phyloP scores from a whole-genome alignment of 2,329 filamentous ascomycete species.

The Chalaropsis thielavioides region DNA sequence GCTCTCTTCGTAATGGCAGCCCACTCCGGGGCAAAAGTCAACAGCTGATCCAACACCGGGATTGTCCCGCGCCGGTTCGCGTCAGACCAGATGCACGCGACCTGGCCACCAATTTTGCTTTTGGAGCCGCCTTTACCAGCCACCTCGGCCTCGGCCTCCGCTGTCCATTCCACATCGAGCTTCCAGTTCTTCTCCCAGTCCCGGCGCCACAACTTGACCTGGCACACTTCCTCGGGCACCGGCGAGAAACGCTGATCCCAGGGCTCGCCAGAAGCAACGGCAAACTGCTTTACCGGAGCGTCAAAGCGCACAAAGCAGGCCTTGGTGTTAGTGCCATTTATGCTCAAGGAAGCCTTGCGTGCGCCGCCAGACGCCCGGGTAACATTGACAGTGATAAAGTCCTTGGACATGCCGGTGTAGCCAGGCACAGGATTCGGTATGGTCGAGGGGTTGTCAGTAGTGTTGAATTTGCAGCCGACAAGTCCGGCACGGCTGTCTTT shows the following conservation, averaged over 20 bases:
- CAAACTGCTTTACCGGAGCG: conserved; percentile 48
- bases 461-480: conserved; percentile 52
- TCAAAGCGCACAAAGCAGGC: conserved; percentile 63
- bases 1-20: conserved; percentile 57
- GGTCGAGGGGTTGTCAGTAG: conserved; percentile 28
- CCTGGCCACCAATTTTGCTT: conserved; percentile 41
- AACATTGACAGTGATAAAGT: conserved; percentile 46
- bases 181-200: conserved; percentile 65
- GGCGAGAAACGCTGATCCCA: conserved; percentile 52
- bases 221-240: conserved; percentile 46
- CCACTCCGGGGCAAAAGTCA: conserved; percentile 67
- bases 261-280: conserved; percentile 43
- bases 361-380: conserved; percentile 25
- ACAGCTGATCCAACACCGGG: conserved; percentile 69
- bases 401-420: conserved; percentile 32
- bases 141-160: conserved; percentile 19
- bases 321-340: conserved; percentile 62
- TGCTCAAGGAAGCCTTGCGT: conserved; percentile 43
- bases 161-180: conserved; percentile 55
- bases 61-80: conserved; percentile 57
- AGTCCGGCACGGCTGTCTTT: conserved; percentile 36
- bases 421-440: conserved; percentile 22
- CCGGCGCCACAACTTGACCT: conserved; percentile 69
- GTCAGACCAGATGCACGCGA: conserved; percentile 80
- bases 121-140: neutral